These are phyloP conservation scores for Colletotrichum noveboracense DNA, from an alignment of 2,329 filamentous ascomycete genomes.

Conservation along the genomic window DNA sequence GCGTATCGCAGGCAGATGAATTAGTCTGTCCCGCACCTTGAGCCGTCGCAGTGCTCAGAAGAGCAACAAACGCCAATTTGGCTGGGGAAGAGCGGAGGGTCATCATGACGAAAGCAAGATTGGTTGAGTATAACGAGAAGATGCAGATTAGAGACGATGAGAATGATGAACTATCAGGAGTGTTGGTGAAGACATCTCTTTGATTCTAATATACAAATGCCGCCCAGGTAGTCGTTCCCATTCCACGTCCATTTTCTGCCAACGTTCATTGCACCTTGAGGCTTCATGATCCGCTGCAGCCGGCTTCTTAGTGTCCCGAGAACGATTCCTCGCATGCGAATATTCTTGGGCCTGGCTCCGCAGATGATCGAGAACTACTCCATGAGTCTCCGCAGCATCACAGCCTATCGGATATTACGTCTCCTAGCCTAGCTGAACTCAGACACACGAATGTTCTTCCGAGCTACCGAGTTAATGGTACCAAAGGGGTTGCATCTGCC, in stretches of 20 bases:
- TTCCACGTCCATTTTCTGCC: neutral
- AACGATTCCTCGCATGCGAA: neutral
- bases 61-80: neutral
- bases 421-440: neutral
- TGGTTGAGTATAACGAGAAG: neutral
- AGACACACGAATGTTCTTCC: neutral
- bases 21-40: neutral
- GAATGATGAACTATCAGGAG: neutral
- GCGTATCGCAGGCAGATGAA: neutral
- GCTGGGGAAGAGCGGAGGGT: neutral
- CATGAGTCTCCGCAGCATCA: neutral
- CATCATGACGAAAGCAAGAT: neutral
- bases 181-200: neutral
- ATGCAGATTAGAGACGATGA: neutral
- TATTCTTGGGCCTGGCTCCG: neutral
- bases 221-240: neutral
- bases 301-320: neutral
- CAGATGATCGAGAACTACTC: too few relatives aligned
- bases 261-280: neutral
- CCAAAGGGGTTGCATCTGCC: neutral
- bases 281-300: neutral
- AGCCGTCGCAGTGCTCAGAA: neutral
- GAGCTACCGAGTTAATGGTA: neutral
- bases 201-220: neutral
- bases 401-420: neutral